Percentiles rank a stretch among this genome's conserved stretches.
Conservation (phyloP, 1,284 basidiomycete species). For the Microbotryomycetes sp. region DNA sequence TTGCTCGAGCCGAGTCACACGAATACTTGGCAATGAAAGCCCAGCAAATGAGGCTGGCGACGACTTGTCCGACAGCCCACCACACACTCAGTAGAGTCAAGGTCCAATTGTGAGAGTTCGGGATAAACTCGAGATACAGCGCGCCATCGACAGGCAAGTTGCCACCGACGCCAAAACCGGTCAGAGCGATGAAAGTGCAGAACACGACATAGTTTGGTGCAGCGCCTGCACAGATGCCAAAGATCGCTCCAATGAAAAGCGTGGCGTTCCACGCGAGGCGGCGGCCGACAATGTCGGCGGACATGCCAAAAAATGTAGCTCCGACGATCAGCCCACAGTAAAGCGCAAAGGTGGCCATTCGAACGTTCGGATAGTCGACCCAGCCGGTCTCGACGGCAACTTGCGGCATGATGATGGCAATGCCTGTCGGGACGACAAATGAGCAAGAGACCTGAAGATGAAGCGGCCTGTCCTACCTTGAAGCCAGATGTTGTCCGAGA, state of each 20-base stretch:
- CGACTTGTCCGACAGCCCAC: slow-evolving; percentile 45
- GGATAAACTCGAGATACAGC: slow-evolving; percentile 53
- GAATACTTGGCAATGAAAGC: slow-evolving; percentile 48
- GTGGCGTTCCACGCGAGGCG: slow-evolving; percentile 55
- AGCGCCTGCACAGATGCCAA: slow-evolving; percentile 54
- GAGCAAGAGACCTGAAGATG: no score
- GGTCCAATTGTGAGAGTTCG: slow-evolving; percentile 48
- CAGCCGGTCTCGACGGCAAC: not conserved
- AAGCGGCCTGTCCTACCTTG: no score
- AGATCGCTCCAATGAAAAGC: slow-evolving; percentile 53
- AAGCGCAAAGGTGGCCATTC: slow-evolving; percentile 48
- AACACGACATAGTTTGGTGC: slow-evolving; percentile 51
- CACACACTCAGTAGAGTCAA: slow-evolving; percentile 58
- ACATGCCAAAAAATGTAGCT: slow-evolving; percentile 50
- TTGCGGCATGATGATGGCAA: slow-evolving; percentile 3
- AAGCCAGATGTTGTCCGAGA: not conserved
- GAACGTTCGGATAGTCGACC: not conserved
- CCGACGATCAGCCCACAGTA: slow-evolving; percentile 55
- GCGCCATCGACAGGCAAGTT: slow-evolving; percentile 54
- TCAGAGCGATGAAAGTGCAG: slow-evolving; percentile 49
- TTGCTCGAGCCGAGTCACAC: no score
- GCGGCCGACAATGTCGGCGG: slow-evolving; percentile 45
- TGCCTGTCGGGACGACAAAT: no score
- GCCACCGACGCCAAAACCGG: slow-evolving; percentile 55
- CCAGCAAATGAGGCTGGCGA: slow-evolving; percentile 51